These are phyloP conservation scores for Lablab purpureus DNA, from an alignment of 306 rosid species.

Conservation along the genomic window DNA sequence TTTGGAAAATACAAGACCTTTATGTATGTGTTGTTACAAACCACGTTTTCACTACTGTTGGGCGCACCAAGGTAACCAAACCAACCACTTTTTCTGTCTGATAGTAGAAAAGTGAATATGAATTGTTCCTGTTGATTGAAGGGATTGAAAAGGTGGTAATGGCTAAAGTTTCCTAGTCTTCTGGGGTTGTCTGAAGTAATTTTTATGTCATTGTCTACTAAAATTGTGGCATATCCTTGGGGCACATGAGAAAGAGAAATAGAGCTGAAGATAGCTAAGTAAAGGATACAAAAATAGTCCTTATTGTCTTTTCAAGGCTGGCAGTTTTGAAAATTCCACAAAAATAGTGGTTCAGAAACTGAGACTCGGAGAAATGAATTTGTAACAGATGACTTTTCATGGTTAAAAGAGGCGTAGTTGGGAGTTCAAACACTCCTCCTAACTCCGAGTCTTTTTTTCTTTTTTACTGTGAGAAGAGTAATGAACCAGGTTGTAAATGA, in stretches of 20 bases:
- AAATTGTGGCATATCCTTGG: constrained; percentile 41
- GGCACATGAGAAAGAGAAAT: not conserved
- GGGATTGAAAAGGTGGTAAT: not conserved
- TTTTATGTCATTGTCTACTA: not conserved
- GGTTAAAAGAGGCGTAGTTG: constrained; percentile 30
- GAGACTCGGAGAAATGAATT: constrained; percentile 47
- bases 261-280: not conserved
- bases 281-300: not conserved
- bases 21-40: not conserved
- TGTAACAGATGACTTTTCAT: constrained; percentile 34
- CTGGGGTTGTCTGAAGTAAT: not conserved
- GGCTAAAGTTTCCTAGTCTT: not conserved
- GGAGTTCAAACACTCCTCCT: not conserved
- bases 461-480: constrained; percentile 1
- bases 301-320: constrained; percentile 18
- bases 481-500: constrained; percentile 11
- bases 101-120: constrained; percentile 5
- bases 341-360: constrained; percentile 2
- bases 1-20: not conserved
- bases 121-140: not conserved
- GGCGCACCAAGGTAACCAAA: constrained; percentile 15
- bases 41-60: constrained; percentile 7
- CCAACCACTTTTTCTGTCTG: constrained; percentile 44
- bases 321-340: not conserved
- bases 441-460: constrained; percentile 32